These are phyloP conservation scores for Athelia sp. DNA, from an alignment of 1,284 basidiomycete genomes.

Conservation along the genomic window DNA sequence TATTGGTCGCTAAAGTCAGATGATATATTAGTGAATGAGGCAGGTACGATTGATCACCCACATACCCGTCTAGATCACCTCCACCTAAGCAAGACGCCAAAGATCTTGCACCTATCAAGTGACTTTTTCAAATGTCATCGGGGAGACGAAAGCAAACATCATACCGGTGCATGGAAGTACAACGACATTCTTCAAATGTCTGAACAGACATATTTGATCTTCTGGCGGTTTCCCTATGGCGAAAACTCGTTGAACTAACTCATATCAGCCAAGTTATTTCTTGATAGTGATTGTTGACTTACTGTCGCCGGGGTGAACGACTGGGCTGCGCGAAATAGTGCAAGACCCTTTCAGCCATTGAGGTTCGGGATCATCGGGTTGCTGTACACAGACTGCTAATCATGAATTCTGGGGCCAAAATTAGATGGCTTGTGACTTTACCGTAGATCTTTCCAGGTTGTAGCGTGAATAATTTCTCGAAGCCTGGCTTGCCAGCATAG, in stretches of 20 bases:
- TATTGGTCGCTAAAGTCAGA: conserved; percentile 43
- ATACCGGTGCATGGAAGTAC: conserved; percentile 66
- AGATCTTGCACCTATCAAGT: conserved; percentile 47
- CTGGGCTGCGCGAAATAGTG: conserved; percentile 43
- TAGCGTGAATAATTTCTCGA: conserved; percentile 48
- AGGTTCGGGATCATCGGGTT: conserved; percentile 24
- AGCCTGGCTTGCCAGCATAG: conserved; percentile 39
- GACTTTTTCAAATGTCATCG: neutral
- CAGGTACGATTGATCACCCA: neutral
- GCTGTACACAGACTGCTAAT: conserved; percentile 30
- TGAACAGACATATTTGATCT: conserved; percentile 52
- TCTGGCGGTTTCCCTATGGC: conserved; percentile 69
- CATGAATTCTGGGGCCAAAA: neutral
- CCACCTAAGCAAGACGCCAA: conserved; percentile 66
- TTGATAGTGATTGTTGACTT: conserved; percentile 8
- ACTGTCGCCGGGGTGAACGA: conserved; percentile 72
- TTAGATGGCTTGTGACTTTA: conserved; percentile 20
- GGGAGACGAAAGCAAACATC: conserved; percentile 11
- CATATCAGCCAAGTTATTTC: conserved; percentile 3
- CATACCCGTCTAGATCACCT: conserved; percentile 72
- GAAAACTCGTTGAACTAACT: conserved; percentile 55
- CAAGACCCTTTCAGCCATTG: conserved; percentile 30
- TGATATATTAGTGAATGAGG: neutral
- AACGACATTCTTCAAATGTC: conserved; percentile 63
- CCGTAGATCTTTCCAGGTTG: conserved; percentile 57